phyloP scores from a whole-genome alignment of 192 early-diverging fungal genomes.

The Kickxella alabastrina region DNA sequence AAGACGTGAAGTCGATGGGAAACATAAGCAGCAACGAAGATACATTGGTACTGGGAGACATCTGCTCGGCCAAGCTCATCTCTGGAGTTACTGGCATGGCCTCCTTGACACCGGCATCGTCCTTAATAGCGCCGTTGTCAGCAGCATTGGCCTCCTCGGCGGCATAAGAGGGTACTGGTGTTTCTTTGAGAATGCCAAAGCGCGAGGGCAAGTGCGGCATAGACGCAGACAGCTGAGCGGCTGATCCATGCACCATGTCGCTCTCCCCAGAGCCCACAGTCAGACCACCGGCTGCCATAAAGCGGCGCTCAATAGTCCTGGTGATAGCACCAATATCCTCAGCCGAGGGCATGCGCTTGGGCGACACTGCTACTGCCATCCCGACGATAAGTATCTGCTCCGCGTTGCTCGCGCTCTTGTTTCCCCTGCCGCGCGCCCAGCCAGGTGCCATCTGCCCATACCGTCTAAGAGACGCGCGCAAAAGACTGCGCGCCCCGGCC shows the following conservation, averaged over 20 bases:
- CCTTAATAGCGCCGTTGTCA: too few species aligned
- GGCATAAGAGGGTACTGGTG: not conserved
- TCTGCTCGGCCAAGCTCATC: too few species aligned
- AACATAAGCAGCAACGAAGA: constrained; percentile 4
- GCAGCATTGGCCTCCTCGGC: not conserved
- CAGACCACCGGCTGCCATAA: not conserved
- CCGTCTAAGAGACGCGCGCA: constrained; percentile 1
- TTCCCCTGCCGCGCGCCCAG: not conserved
- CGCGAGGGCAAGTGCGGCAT: constrained; percentile 6
- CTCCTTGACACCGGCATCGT: too few species aligned
- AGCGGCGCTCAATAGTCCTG: not conserved
- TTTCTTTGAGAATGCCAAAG: not conserved
- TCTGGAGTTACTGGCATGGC: too few species aligned
- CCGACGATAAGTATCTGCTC: not conserved
- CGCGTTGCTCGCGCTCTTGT: not conserved
- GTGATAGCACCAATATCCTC: constrained; percentile 2
- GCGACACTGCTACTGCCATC: not conserved
- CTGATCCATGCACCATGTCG: not conserved
- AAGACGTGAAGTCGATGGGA: not conserved
- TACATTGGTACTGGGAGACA: not conserved
- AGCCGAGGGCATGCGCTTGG: constrained; percentile 6
- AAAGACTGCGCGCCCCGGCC: not conserved
- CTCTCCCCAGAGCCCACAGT: not conserved
- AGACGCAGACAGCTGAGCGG: constrained; percentile 1
- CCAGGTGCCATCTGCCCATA: constrained; percentile 2